Evolutionary conservation across 345 rosid species (phyloP).

Genomic region (Eucalyptus guilfoylei): DNA sequence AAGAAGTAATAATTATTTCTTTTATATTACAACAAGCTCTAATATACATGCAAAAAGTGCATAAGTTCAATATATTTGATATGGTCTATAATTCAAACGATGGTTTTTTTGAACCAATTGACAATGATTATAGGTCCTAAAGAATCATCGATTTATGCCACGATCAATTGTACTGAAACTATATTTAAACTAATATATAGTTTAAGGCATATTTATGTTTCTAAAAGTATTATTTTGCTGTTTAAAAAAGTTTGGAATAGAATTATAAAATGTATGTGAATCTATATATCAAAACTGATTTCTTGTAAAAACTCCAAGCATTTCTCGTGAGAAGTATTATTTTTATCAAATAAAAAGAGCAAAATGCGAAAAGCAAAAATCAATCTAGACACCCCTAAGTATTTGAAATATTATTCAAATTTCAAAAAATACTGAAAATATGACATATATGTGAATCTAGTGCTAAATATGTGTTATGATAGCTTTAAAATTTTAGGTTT

Average conservation of each 20-base stretch:
- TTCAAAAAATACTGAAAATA: background rate
- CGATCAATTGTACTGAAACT: background rate
- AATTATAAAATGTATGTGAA: background rate
- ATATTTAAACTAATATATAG: background rate
- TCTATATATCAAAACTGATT: background rate
- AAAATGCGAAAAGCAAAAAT: background rate
- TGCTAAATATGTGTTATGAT: background rate
- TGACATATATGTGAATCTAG: background rate
- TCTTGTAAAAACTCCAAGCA: background rate
- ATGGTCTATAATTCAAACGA: background rate
- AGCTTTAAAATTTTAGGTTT: background rate
- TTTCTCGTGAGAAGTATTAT: background rate
- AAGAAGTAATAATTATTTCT: background rate
- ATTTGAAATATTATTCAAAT: too few relatives aligned
- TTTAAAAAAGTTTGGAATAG: background rate
- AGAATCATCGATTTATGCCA: background rate
- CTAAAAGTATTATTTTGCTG: background rate
- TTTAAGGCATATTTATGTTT: background rate
- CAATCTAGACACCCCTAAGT: background rate
- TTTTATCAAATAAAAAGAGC: too few relatives aligned
- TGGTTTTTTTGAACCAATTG: background rate
- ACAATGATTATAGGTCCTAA: background rate
- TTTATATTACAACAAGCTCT: background rate
- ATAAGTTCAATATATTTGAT: background rate
- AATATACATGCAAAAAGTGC: background rate